Base-by-base conservation (phyloP, 2,329 filamentous ascomycete species). In the Pestalotiopsis sp. region DNA sequence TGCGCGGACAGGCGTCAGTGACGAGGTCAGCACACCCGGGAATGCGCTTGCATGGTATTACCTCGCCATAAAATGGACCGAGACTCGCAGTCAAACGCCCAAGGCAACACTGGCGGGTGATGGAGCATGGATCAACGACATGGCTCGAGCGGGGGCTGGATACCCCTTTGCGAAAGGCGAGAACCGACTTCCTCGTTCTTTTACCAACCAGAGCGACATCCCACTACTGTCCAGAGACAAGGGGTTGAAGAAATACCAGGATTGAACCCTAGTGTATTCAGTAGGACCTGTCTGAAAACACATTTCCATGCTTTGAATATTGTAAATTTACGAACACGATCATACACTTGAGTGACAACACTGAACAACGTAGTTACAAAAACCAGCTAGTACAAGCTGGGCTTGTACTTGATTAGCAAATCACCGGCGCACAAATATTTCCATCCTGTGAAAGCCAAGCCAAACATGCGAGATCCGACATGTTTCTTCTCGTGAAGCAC, bases 11-110 rank as follows among this genome's bases (percentile, higher is more conserved):
- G 89, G 92, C 69, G 92, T 96, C 14, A 93, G 90, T 70, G 93
- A 96, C 75, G 93, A 96, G 77, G 92, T 95, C 1, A 89, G 91
- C 70, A 96, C 93, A 0, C 92, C 94, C 1, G 93, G 93, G 0
- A 95, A 95, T 77, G 90, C 91, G 1, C 82, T 95, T 13, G 85
- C 83, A 25, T 96, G 92, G 92, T 87, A 93, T 77, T 95, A 93
- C 77, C 83, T 96, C n/a, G 91, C 91, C 0, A 87, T 89, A 73
- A 89, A 88, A 76, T 85, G 92, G 78, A 82, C 85, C 25, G 87
- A 90, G 73, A 81, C 83, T 0, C 87, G 27, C 23, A 38, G 31
- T 45, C 20, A 31, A 25, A 38, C 3, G 11, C 75, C 41, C 77
- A 75, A 49, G 73, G 80, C 78, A 17, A 81, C 82, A 0, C 77